These are phyloP conservation scores for Durusdinium trenchii DNA, from an alignment of 73 alveolate genomes.

Conservation along the genomic window DNA sequence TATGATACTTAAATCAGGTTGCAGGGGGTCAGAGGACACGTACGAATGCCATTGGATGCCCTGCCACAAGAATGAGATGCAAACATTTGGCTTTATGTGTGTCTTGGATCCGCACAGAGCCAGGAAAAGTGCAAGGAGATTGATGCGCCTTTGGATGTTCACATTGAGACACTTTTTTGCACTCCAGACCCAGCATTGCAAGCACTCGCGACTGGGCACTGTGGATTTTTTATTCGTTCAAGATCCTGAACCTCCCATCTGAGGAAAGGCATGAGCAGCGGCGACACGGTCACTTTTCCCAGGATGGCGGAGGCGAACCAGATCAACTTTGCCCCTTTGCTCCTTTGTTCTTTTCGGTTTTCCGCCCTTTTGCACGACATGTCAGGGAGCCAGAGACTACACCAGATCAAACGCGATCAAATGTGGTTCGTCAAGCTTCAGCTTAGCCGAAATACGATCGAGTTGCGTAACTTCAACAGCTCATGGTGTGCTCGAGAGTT, in stretches of 20 bases:
- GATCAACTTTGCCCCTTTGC: too few relatives aligned
- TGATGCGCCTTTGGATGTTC: constrained; percentile 80
- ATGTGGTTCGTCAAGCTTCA: too few relatives aligned
- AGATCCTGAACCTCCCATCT: not conserved
- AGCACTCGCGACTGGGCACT: not conserved
- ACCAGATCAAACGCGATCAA: too few relatives aligned
- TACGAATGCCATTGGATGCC: not conserved
- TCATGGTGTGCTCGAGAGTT: too few relatives aligned
- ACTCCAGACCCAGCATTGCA: not conserved
- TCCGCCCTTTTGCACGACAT: too few relatives aligned
- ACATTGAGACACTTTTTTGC: constrained; percentile 67
- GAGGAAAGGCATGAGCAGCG: constrained; percentile 90
- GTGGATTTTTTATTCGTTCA: not conserved
- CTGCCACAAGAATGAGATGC: not conserved
- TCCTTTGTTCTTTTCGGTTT: too few relatives aligned
- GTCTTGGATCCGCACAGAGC: not conserved
- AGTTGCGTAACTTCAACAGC: too few relatives aligned
- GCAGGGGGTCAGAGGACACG: not conserved
- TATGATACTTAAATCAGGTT: too few relatives aligned
- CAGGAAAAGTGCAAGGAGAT: constrained; percentile 93
- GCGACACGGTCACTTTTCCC: constrained; percentile 81
- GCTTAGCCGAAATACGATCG: too few relatives aligned
- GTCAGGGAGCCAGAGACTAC: too few relatives aligned
- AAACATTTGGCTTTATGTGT: not conserved
- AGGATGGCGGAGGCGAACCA: constrained; percentile 70